A percentile compares a stretch with the other conserved stretches of the same genome.
These are phyloP conservation scores for Saccharata proteae DNA, from an alignment of 2,329 filamentous ascomycete species.

Conservation along the genomic window DNA sequence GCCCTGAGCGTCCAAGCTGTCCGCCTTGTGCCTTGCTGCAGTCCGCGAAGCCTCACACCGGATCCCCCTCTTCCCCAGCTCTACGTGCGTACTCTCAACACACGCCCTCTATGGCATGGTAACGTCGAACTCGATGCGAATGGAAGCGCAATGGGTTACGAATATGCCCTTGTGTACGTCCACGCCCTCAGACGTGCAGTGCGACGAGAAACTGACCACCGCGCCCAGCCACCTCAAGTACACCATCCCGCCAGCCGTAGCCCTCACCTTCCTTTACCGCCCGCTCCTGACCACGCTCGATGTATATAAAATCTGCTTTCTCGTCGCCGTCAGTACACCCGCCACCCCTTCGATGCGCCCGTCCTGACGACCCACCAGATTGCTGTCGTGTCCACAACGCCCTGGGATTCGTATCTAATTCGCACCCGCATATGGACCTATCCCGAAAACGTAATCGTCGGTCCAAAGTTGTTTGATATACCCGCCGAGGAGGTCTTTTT, in stretches of 20 bases:
- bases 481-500: constrained; percentile 65
- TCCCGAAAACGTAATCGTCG: constrained; percentile 51
- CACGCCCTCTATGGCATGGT: constrained; percentile 8
- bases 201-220: constrained; percentile 5
- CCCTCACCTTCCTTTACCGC: constrained; percentile 46
- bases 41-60: too few species aligned
- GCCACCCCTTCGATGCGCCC: background rate
- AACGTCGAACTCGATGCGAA: constrained; percentile 2
- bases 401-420: constrained; percentile 69
- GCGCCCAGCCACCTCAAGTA: constrained; percentile 48
- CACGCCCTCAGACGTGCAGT: background rate
- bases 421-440: constrained; percentile 59
- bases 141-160: constrained; percentile 43
- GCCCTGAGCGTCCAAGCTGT: too few species aligned
- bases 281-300: constrained; percentile 53
- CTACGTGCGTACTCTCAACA: too few species aligned
- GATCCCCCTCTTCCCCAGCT: too few species aligned
- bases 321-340: constrained; percentile 35
- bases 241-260: constrained; percentile 51
- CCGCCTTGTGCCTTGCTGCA: too few species aligned
- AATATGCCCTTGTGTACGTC: constrained; percentile 52
- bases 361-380: constrained; percentile 31
- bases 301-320: constrained; percentile 47
- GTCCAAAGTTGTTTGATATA: constrained; percentile 50
- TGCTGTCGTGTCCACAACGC: constrained; percentile 55